Conservation (phyloP, 2,329 filamentous ascomycete genomes). For the Cladosporium sp. region DNA sequence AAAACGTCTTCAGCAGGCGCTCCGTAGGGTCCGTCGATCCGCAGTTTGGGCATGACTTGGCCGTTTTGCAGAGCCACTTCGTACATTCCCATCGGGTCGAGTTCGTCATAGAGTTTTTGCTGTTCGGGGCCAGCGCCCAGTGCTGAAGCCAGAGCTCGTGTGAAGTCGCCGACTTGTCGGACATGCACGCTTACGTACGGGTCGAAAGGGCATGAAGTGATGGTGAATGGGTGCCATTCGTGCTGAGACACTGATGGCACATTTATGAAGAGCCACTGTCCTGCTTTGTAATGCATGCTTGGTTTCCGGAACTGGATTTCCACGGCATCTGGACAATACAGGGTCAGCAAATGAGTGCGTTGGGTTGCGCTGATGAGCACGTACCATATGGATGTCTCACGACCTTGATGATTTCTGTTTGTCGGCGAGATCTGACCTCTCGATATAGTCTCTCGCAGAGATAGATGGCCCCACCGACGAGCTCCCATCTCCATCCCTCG, state of each 20-base stretch:
- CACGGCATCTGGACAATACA: slow-evolving; percentile 64
- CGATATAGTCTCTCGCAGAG: slow-evolving; percentile 84
- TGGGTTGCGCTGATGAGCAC: slow-evolving; percentile 28
- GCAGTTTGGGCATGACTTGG: slow-evolving; percentile 82
- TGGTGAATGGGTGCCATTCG: slow-evolving; percentile 99
- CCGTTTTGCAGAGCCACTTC: slow-evolving; percentile 93
- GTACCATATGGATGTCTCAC: slow-evolving; percentile 90
- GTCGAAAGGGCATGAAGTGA: slow-evolving; percentile 95
- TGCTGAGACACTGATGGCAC: slow-evolving; percentile 80
- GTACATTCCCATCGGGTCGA: slow-evolving; percentile 95
- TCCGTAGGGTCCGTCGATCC: slow-evolving; percentile 93
- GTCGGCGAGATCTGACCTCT: slow-evolving; percentile 76
- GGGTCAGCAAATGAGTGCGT: slow-evolving; percentile 13
- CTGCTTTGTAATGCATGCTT: slow-evolving; percentile 95
- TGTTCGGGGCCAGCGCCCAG: slow-evolving; percentile 88
- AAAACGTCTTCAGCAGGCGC: slow-evolving; percentile 97
- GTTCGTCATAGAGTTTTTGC: slow-evolving; percentile 80
- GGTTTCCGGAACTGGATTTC: slow-evolving; percentile 97
- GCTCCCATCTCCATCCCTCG: slow-evolving; percentile 94
- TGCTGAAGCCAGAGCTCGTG: slow-evolving; percentile 84
- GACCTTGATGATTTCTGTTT: slow-evolving; percentile 87
- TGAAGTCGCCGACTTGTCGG: slow-evolving; percentile 95
- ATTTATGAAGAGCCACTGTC: slow-evolving; percentile 96
- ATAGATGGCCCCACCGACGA: slow-evolving; percentile 80
- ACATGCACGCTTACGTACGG: slow-evolving; percentile 93